A percentile compares a stretch with the other conserved stretches of the same genome.
These are phyloP conservation scores for Rhodotorula kratochvilovae DNA, from an alignment of 768 basidiomycete genomes.

Conservation along the genomic window DNA sequence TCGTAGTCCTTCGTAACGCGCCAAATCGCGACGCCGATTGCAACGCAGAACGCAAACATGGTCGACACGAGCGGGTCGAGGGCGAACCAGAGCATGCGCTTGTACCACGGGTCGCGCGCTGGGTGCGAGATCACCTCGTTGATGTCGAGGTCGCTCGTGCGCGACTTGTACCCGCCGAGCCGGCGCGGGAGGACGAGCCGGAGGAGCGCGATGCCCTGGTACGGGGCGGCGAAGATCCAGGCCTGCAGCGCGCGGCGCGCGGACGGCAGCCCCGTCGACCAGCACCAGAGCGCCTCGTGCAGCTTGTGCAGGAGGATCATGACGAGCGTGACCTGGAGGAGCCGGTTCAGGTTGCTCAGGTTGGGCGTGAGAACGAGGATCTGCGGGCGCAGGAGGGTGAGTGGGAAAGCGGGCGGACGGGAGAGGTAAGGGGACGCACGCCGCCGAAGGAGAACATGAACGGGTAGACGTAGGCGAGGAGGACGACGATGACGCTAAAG, in stretches of 20 bases:
- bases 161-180: conserved; percentile 33
- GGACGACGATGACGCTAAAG: conserved; percentile 18
- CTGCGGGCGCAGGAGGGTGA: conserved; percentile 1
- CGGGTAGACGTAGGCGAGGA: conserved; percentile 35
- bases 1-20: conserved; percentile 30
- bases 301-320: conserved; percentile 31
- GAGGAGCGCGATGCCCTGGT: conserved; percentile 34
- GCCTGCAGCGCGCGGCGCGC: conserved; percentile 31
- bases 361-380: conserved; percentile 37
- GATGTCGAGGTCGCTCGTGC: conserved; percentile 32
- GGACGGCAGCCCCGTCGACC: conserved; percentile 31
- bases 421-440: conserved; percentile 9
- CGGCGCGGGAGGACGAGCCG: conserved; percentile 30
- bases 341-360: conserved; percentile 21
- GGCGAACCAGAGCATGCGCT: conserved; percentile 19
- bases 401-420: background rate
- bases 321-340: conserved; percentile 32
- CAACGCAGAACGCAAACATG: conserved; percentile 26
- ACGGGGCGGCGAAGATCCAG: conserved; percentile 37
- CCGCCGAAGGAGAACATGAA: conserved; percentile 39
- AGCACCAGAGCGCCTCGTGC: conserved; percentile 30
- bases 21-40: conserved; percentile 34
- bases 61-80: conserved; percentile 28
- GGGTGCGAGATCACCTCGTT: conserved; percentile 28
- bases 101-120: conserved; percentile 9